Conservation (phyloP, 2,329 filamentous ascomycete genomes). For the Penicillium sp. region DNA sequence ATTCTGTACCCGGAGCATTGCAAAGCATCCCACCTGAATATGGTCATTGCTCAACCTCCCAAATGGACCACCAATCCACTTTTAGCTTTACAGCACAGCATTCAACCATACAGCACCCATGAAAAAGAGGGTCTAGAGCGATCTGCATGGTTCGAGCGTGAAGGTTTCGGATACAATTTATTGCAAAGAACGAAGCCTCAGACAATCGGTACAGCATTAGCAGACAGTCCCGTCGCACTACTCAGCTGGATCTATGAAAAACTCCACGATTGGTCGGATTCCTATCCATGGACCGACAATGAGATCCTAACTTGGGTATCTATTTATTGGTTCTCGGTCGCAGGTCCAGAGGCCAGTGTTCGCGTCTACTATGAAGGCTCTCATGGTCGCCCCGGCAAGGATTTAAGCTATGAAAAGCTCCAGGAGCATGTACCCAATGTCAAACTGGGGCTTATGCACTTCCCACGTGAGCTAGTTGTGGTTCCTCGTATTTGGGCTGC, state of each 20-base stretch:
- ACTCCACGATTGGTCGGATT: constrained; percentile 74
- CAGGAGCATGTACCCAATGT: constrained; percentile 15
- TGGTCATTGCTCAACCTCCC: constrained; percentile 53
- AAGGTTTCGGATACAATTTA: constrained; percentile 53
- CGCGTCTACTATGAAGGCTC: constrained; percentile 71
- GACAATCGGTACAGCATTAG: constrained; percentile 68
- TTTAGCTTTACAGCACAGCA: constrained; percentile 45
- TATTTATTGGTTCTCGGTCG: constrained; percentile 70
- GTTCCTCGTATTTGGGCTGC: constrained; percentile 22
- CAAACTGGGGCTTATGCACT: constrained; percentile 20
- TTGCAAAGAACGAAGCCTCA: constrained; percentile 70
- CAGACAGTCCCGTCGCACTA: constrained; percentile 69
- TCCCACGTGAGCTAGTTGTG: constrained; percentile 20
- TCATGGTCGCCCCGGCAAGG: constrained; percentile 3
- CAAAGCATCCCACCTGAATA: constrained; percentile 65
- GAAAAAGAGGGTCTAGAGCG: constrained; percentile 18
- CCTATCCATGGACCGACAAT: constrained; percentile 72
- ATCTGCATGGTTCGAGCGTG: constrained; percentile 18
- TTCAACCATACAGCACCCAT: constrained; percentile 17
- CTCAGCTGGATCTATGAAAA: constrained; percentile 83
- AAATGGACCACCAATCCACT: constrained; percentile 54
- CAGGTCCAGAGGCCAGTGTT: constrained; percentile 67
- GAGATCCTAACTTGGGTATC: constrained; percentile 74
- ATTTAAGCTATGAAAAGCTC: constrained; percentile 12
- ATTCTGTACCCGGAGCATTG: constrained; percentile 59